Percentiles rank a stretch among this genome's conserved stretches.
These are phyloP conservation scores for Alternaria novae-zelandiae DNA, from an alignment of 2,329 filamentous ascomycete species.

Conservation along the genomic window DNA sequence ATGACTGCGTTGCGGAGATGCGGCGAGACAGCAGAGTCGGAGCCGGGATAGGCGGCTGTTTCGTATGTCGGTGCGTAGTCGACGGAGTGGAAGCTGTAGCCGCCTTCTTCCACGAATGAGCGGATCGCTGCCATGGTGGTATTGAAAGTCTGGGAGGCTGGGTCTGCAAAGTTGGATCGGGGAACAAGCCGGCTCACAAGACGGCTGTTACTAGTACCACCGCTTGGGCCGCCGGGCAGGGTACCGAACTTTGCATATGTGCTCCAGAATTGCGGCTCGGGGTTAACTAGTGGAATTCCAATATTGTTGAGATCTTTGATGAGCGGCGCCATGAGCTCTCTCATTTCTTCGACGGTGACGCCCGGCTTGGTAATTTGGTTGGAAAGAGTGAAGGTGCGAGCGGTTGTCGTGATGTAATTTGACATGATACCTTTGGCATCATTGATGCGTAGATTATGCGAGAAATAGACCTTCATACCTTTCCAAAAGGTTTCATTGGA, in stretches of 20 bases:
- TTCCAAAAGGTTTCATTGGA: conserved; percentile 36
- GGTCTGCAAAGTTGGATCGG: conserved; percentile 30
- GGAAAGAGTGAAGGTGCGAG: conserved; percentile 22
- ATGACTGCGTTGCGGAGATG: conserved; percentile 30
- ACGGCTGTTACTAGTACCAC: conserved; percentile 22
- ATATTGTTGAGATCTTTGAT: conserved; percentile 23
- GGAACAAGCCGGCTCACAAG: conserved; percentile 44
- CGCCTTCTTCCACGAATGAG: conserved; percentile 33
- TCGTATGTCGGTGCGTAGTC: conserved; percentile 32
- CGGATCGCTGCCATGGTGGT: conserved; percentile 29
- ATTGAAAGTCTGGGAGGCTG: conserved; percentile 19
- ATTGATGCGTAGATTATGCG: conserved; percentile 30
- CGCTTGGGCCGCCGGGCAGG: conserved; percentile 25
- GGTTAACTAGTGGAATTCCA: conserved; percentile 25
- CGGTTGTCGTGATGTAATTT: conserved; percentile 26
- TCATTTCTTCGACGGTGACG: conserved; percentile 21
- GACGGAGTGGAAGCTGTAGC: conserved; percentile 37
- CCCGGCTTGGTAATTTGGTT: conserved; percentile 28
- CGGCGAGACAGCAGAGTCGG: conserved; percentile 27
- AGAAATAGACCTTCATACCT: conserved; percentile 27
- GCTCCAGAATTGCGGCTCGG: conserved; percentile 21
- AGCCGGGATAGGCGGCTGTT: conserved; percentile 34
- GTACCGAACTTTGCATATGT: conserved; percentile 27
- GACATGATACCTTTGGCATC: conserved; percentile 33
- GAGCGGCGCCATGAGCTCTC: conserved; percentile 26